A percentile compares a stretch with the other conserved stretches of the same genome.
Conservation (phyloP, 257 asterid genomes). For the Solanum infundibuliforme region DNA sequence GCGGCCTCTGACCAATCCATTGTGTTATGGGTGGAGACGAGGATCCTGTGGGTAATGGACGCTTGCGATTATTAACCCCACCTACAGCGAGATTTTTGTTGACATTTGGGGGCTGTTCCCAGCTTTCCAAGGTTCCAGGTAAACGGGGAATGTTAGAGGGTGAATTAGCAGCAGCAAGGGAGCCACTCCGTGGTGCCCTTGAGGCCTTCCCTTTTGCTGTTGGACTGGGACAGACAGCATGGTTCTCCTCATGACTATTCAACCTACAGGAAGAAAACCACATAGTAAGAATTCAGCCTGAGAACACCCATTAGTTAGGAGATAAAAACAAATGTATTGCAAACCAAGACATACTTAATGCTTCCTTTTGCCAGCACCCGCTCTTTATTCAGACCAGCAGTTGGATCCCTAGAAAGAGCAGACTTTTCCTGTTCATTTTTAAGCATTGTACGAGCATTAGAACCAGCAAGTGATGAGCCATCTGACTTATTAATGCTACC, state of each 20-base stretch:
- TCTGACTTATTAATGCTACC: constrained; percentile 43
- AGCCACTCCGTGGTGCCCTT: constrained; percentile 75
- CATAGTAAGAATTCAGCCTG: background rate
- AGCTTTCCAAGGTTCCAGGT: constrained; percentile 69
- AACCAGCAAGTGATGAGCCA: constrained; percentile 49
- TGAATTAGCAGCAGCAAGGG: constrained; percentile 33
- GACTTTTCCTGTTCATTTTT: constrained; percentile 75
- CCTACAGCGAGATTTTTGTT: constrained; percentile 40
- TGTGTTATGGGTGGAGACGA: constrained; percentile 96
- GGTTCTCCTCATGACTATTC: constrained; percentile 66
- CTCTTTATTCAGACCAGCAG: constrained; percentile 62
- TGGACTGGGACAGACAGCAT: constrained; percentile 38
- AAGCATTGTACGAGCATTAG: constrained; percentile 48
- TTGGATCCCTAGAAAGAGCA: constrained; percentile 49
- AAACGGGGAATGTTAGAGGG: constrained; percentile 42
- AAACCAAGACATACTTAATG: constrained; percentile 50
- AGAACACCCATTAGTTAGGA: background rate
- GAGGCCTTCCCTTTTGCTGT: constrained; percentile 80
- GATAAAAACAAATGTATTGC: background rate
- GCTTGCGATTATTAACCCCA: constrained; percentile 75
- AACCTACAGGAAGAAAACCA: constrained; percentile 36
- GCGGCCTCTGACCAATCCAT: constrained; percentile 98
- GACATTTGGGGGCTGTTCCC: constrained; percentile 62
- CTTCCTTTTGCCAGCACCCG: constrained; percentile 55
- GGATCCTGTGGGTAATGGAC: constrained; percentile 62